Evolutionary conservation across 2,329 filamentous ascomycete species (phyloP).

Genomic region (Trichophyton verrucosum): DNA sequence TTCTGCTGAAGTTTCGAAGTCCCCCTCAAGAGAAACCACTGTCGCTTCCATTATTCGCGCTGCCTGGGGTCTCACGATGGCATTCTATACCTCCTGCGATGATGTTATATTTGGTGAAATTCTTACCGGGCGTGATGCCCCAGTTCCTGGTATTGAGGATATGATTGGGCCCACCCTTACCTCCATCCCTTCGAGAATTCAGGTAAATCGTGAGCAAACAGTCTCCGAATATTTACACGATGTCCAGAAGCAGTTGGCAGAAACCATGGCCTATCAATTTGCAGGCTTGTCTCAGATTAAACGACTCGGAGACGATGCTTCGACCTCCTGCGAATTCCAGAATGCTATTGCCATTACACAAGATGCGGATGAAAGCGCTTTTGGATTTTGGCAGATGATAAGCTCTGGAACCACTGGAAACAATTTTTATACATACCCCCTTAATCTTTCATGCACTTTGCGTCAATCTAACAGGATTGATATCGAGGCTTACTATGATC

Average conservation of each 20-base stretch:
- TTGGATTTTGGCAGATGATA: conserved; percentile 12
- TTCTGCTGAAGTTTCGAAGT: not conserved
- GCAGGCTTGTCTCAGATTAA: conserved; percentile 38
- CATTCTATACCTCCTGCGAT: conserved; percentile 26
- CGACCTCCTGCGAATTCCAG: conserved; percentile 30
- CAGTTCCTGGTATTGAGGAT: conserved; percentile 26
- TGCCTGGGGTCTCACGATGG: conserved; percentile 28
- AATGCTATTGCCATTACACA: conserved; percentile 27
- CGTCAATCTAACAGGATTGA: conserved; percentile 6
- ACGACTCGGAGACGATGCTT: conserved; percentile 35
- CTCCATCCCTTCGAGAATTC: conserved; percentile 28
- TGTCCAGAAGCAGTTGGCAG: conserved; percentile 42
- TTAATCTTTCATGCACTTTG: conserved; percentile 12
- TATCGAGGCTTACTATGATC: conserved; percentile 14
- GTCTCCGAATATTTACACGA: conserved; percentile 39
- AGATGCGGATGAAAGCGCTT: conserved; percentile 14
- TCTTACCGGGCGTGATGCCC: conserved; percentile 29
- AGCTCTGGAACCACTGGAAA: conserved; percentile 7
- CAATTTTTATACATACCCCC: conserved; percentile 12
- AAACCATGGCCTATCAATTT: conserved; percentile 49
- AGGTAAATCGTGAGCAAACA: conserved; percentile 22
- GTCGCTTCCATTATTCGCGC: conserved; percentile 26
- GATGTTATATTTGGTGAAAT: conserved; percentile 33
- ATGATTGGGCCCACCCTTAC: conserved; percentile 32
- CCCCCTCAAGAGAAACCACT: conserved; percentile 12